Evolutionary conservation across 106 monocot genomes (phyloP).

Genomic region (Cymbidium sinense): DNA sequence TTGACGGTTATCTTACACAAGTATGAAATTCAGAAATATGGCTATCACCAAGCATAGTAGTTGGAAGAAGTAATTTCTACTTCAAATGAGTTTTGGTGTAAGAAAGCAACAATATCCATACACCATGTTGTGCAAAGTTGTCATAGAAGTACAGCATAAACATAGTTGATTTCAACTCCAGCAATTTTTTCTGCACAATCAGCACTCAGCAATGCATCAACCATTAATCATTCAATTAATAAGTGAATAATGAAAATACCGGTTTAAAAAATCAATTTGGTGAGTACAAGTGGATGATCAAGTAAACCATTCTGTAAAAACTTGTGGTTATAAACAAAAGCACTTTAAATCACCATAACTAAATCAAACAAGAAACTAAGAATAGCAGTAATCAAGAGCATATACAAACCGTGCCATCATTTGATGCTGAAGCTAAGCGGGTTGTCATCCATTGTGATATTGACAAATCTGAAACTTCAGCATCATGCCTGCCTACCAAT

Average conservation of each 20-base stretch:
- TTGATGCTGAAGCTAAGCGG: conserved; percentile 87
- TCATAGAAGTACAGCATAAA: not conserved
- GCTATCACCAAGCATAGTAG: not conserved
- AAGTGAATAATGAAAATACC: not conserved
- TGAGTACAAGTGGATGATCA: not conserved
- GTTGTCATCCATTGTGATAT: conserved; percentile 99
- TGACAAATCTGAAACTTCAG: conserved; percentile 85
- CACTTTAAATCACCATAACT: not conserved
- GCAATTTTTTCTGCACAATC: not conserved
- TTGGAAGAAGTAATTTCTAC: not conserved
- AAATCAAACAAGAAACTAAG: not conserved
- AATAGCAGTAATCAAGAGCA: not conserved
- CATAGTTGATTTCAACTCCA: not conserved
- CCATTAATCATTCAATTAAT: conserved; percentile 4
- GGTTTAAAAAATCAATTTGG: not conserved
- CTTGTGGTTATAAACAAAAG: not conserved
- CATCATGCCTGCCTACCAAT: conserved; percentile 86
- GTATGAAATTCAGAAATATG: not conserved
- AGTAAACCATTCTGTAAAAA: not conserved
- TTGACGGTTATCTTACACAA: not conserved
- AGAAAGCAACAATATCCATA: not conserved
- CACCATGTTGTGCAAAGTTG: not conserved
- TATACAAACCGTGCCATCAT: conserved; percentile 86
- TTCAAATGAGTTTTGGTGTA: not conserved
- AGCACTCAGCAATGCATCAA: not conserved